Base-by-base conservation (phyloP, 495 filamentous ascomycete genomes). In the Cairneyella variabilis region DNA sequence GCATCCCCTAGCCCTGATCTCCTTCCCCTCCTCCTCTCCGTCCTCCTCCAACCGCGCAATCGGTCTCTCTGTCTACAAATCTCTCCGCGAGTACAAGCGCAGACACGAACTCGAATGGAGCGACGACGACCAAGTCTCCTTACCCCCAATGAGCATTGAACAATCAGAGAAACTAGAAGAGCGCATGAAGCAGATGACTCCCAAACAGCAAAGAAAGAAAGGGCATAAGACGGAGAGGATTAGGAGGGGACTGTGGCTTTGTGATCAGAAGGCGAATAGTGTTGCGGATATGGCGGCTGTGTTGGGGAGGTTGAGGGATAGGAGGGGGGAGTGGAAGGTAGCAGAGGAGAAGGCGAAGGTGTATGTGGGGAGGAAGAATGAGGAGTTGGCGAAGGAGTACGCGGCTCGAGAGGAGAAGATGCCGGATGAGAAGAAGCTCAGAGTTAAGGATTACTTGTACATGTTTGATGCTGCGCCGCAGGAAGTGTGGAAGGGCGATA, bases 251-350 rank as follows among this genome's bases (percentile, higher is more conserved):
- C 65, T 72, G 21, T 74, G 68, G 42, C 66, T 97, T 25, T 90
- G 89, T 84, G 75, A 96, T 73, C 89, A 96, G 75, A 90, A 85
- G 68, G 88, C 87, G n/a, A 95, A 91, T 64, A 77, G 75, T 10
- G 75, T 96, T 17, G 93, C 93, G 23, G 93, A 98, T 68, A 70
- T 97, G 21, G 89, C 93, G 1, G 83, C 82, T 21, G 86, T 95
- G 9, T 71, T 97, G 42, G 66, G 60, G 4, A 83, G 82, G 7
- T 34, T 54, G 0, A 64, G 70, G 66, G 63, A 23, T 61, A 73
- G 38, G 66, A 60, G 17, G 49, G 32, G 34, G 61, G 71, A 28
- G 60, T 66, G 57, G 53, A 60, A 48, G 60, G 62, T 40, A 40
- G 52, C 59, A 10, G 59, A 55, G 51, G 55, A 28, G 40, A 58